phyloP scores from a whole-genome alignment of 2,329 filamentous ascomycete species.

The Pseudocercospora crystallina region DNA sequence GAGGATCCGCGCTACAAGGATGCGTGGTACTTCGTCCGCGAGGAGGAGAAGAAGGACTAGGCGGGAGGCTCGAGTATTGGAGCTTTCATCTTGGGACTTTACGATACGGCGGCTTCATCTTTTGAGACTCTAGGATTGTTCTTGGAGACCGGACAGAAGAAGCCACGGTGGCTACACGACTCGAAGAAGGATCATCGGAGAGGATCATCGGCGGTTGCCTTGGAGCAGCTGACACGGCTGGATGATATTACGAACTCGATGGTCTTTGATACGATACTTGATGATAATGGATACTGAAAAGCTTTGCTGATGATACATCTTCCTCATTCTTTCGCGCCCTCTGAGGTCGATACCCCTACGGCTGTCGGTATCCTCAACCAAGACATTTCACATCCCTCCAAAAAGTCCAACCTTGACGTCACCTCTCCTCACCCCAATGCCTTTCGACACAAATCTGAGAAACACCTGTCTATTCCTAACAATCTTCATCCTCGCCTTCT shows the following conservation, averaged over 20 bases:
- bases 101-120: no score
- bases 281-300: slow-evolving; percentile 1
- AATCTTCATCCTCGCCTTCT: slow-evolving; percentile 53
- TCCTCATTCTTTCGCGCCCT: not conserved
- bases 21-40: slow-evolving; percentile 36
- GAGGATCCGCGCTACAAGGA: slow-evolving; percentile 35
- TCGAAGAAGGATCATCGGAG: not conserved
- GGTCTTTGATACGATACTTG: not conserved
- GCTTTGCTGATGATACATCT: not conserved
- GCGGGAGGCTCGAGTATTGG: no score
- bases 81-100: no score
- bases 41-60: slow-evolving; percentile 27
- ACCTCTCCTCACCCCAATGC: slow-evolving; percentile 20
- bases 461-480: slow-evolving; percentile 48
- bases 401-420: slow-evolving; percentile 16
- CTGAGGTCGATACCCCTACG: slow-evolving; percentile 3
- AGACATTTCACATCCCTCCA: slow-evolving; percentile 9
- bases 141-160: slow-evolving; percentile 6
- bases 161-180: slow-evolving; percentile 5
- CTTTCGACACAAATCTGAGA: slow-evolving; percentile 30
- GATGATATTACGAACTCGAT: not conserved
- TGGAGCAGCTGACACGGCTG: not conserved
- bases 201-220: slow-evolving; percentile 1
- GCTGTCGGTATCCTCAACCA: slow-evolving; percentile 5
- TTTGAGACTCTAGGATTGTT: no score